These are phyloP conservation scores for Yamadazyma oceani DNA, from an alignment of 1,139 yeast species.

Conservation along the genomic window DNA sequence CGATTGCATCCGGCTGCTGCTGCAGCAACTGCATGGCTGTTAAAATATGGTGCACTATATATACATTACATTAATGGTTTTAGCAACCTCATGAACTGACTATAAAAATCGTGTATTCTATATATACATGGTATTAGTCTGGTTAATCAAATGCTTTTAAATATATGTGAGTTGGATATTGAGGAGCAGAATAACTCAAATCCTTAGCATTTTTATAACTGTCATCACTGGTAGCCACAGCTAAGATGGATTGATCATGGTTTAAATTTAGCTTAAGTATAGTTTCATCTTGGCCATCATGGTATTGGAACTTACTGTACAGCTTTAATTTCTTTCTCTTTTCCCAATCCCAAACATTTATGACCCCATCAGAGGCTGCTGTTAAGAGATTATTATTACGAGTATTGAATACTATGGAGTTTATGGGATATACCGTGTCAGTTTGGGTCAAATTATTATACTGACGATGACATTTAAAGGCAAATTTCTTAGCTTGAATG, in stretches of 20 bases:
- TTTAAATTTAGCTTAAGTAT: slow-evolving; percentile 52
- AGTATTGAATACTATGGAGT: slow-evolving; percentile 59
- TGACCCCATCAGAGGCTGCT: slow-evolving; percentile 76
- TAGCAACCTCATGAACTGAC: no score
- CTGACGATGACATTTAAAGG: slow-evolving; percentile 79
- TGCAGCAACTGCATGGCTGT: no score
- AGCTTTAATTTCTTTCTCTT: slow-evolving; percentile 62
- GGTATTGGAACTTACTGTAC: slow-evolving; percentile 43
- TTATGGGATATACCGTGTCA: slow-evolving; percentile 77
- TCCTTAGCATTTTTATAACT: slow-evolving; percentile 36
- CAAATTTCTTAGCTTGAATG: slow-evolving; percentile 52
- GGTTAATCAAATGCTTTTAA: background rate
- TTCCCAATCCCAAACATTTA: slow-evolving; percentile 76
- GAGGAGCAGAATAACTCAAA: slow-evolving; percentile 12
- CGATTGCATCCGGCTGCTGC: slow-evolving; percentile 3
- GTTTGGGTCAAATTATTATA: slow-evolving; percentile 41
- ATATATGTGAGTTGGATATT: slow-evolving; percentile 17
- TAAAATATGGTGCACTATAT: no score
- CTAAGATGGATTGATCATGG: slow-evolving; percentile 37
- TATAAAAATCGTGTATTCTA: no score
- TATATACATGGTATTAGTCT: no score
- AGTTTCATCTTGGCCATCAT: slow-evolving; percentile 23
- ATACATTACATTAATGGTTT: no score
- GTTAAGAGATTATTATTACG: slow-evolving; percentile 56
- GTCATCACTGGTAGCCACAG: slow-evolving; percentile 67